Conservation (phyloP, 768 basidiomycete species). For the Grammothele lineata region DNA sequence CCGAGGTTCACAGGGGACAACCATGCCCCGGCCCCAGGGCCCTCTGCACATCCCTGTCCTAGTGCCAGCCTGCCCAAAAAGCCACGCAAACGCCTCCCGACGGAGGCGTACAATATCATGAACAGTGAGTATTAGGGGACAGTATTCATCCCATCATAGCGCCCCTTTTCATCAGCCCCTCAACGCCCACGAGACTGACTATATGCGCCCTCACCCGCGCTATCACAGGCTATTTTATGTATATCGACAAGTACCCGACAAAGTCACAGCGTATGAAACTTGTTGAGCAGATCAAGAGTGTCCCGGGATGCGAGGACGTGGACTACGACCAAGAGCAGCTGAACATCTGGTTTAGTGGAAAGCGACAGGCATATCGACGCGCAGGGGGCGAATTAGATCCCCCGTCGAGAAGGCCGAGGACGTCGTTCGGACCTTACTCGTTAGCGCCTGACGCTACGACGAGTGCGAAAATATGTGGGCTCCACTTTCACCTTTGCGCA, state of each 20-base stretch:
- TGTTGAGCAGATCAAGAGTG: background rate
- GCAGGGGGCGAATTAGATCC: too few species aligned
- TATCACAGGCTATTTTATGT: conserved; percentile 1
- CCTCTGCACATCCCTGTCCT: background rate
- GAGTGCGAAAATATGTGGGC: conserved; percentile 10
- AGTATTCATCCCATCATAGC: too few species aligned
- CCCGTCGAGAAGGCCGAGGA: too few species aligned
- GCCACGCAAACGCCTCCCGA: background rate
- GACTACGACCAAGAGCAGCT: too few species aligned
- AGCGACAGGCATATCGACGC: too few species aligned
- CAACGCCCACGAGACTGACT: too few species aligned
- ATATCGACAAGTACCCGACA: background rate
- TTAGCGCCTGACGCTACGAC: background rate
- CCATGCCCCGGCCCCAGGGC: background rate
- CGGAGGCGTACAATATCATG: background rate
- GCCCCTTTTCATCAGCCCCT: too few species aligned
- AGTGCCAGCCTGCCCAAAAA: background rate
- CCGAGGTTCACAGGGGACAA: too few species aligned
- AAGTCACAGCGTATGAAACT: background rate
- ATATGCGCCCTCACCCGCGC: background rate
- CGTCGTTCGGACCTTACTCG: too few species aligned
- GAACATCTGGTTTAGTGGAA: too few species aligned
- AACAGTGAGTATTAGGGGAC: background rate
- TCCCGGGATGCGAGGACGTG: conserved; percentile 10
- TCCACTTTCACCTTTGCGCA: too few species aligned